These are phyloP conservation scores for Hyphodiscus hymeniophilus DNA, from an alignment of 495 filamentous ascomycete species.

Conservation along the genomic window DNA sequence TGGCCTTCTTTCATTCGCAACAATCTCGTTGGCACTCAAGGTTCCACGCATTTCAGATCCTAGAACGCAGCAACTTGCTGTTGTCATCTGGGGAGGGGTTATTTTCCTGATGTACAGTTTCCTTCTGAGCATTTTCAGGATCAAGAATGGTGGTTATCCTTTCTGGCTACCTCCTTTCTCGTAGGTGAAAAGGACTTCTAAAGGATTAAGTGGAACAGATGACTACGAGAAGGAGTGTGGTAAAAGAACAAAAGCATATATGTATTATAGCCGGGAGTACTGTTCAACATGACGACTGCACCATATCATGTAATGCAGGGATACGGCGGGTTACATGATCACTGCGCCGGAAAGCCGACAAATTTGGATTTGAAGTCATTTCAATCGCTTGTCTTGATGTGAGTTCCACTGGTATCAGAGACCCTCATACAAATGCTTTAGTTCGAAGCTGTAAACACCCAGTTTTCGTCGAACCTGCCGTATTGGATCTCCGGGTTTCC, in stretches of 20 bases:
- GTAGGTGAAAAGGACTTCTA: conserved; percentile 10
- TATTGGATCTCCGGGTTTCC: conserved; percentile 28
- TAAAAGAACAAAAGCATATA: no score
- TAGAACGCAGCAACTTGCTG: conserved; percentile 68
- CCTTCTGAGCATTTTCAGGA: conserved; percentile 83
- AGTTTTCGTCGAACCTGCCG: conserved; percentile 29
- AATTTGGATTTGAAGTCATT: no score
- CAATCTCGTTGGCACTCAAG: conserved; percentile 82
- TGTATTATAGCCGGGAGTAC: no score
- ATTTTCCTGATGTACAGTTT: conserved; percentile 86
- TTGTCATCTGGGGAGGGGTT: conserved; percentile 73
- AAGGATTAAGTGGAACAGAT: not conserved
- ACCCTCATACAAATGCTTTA: no score
- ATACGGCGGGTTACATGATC: no score
- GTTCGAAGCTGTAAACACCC: conserved; percentile 26
- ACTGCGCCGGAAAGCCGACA: no score
- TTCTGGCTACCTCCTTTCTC: conserved; percentile 91
- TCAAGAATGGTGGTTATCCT: conserved; percentile 93
- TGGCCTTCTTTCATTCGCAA: conserved; percentile 84
- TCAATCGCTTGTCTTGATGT: no score
- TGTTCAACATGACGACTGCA: no score
- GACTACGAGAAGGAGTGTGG: no score
- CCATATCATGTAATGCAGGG: no score
- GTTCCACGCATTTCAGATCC: conserved; percentile 79
- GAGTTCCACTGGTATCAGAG: no score